phyloP scores from a whole-genome alignment of 1,284 basidiomycete genomes.

The Kalmanozyma brasiliensis region DNA sequence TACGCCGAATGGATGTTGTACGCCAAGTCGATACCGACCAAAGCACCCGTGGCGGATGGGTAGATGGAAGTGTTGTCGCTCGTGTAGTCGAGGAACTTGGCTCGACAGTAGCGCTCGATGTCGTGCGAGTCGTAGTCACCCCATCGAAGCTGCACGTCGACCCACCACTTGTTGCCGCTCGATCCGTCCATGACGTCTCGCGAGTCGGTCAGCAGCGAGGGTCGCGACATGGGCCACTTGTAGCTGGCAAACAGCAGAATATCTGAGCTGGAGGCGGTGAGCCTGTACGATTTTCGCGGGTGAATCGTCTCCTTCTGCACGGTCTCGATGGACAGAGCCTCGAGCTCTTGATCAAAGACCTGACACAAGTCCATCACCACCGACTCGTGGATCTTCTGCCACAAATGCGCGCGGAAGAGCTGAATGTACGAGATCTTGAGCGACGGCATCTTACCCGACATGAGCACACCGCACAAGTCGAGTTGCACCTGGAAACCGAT shows the following conservation, averaged over 20 bases:
- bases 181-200: conserved; percentile 97
- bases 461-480: conserved; percentile 85
- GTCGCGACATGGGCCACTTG: conserved; percentile 95
- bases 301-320: conserved; percentile 99
- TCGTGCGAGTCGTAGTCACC: conserved; percentile 97
- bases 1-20: conserved; percentile 99
- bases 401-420: conserved; percentile 99
- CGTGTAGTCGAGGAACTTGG: conserved; percentile 96
- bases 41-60: conserved; percentile 95
- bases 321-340: conserved; percentile 97
- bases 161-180: conserved; percentile 98
- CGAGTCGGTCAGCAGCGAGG: conserved; percentile 93
- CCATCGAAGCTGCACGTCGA: conserved; percentile 96
- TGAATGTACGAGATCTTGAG: conserved; percentile 83
- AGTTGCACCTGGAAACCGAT: conserved; percentile 99
- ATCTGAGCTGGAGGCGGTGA: conserved; percentile 94
- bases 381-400: conserved; percentile 81
- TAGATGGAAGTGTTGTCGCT: conserved; percentile 86
- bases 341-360: conserved; percentile 98
- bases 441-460: conserved; percentile 98
- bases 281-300: conserved; percentile 99
- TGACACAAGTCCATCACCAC: conserved; percentile 96
- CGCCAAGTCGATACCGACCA: conserved; percentile 97
- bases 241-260: conserved; percentile 92
- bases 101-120: conserved; percentile 83